Evolutionary conservation across 179 eudicot genomes (phyloP), one percentile per base, ranked within the genome.

Genomic region (Sideroxylon spinosum): DNA sequence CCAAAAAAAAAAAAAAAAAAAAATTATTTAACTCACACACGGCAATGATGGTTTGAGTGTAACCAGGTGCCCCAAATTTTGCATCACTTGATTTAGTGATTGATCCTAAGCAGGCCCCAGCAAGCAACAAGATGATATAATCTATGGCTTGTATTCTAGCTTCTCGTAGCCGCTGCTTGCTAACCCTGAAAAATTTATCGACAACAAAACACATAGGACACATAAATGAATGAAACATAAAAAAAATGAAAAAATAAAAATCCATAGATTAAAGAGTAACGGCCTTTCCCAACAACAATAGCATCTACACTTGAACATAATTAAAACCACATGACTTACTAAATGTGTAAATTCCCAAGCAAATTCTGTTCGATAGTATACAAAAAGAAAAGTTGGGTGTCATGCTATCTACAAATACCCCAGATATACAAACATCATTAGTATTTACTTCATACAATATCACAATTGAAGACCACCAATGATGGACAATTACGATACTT

Each of bases 61-160:
- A 96, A 72, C 92, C 93, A 82, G 89, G 87, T 46, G 92, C 87
- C 10, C 99, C 99, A 82, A 96, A 96, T 9, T 86, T 86, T 74
- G 77, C 90, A 78, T 96, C 98, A 37, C 82, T 85, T 25, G 82
- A 86, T 89, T 87, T 94, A 55, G 91, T 87, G 77, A 96, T 86
- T 32, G 94, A 88, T 74, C 99, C 99, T 85, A 96, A 81, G 82
- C 92, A 89, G 79, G 97, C 97, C 64, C 99, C 99, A 74, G 99
- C 99, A 71, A 96, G 90, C 77, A 96, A 87, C 68, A 96, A 81
- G 71, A 96, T 94, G 72, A 96, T 91, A 84, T 92, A 94, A 76
- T 96, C 99, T 50, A 94, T 85, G 19, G 96, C 94, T 82, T 90
- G 96, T 69, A 87, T 78, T 85, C 84, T 92, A 73, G 98, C 95